Base-by-base conservation (phyloP, 495 filamentous ascomycete species). In the Neurospora sp. region DNA sequence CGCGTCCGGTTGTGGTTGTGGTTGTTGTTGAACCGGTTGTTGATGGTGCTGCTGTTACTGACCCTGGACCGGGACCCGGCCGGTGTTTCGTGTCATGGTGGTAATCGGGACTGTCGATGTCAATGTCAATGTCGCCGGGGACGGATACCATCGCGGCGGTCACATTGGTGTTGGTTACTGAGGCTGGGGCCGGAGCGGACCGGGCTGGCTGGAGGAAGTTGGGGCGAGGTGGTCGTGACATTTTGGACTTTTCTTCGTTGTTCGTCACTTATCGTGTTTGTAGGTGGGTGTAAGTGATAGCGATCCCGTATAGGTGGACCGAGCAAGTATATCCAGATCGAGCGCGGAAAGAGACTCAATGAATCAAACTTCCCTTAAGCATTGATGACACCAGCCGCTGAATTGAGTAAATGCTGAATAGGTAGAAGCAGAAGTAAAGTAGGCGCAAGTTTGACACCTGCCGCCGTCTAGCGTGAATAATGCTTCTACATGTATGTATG, bases 131-230 rank as follows among this genome's bases (percentile, higher is more conserved):
- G 23, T 66, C 54, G 54, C 54, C 6, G 54, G 54, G 39, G 70
- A 20, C 6, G 72, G 35, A 39, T 42, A 48, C 5, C 48, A 69
- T 66, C 12, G 69, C 69, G 4, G 38, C 75, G 5, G 16, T 46
- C 7, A 72, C 69, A n/a, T 72, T 75, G 54, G 74, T 69, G 69
- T 37, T 72, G 27, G 74, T 75, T 9, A 72, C 66, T 10, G 75
- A 71, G 4, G 73, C 72, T 3, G 76, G 70, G 18, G 72, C 70
- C 20, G 76, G 59, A 48, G 54, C 54, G 3, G 54, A 66, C 54
- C 54, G 54, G 27, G 54, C 54, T 66, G 54, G 27, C 3, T 35
- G 54, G 1, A 66, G 54, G 14, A 66, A 66, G 54, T 9, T 9
- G 27, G 27, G 54, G 14, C 54, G 54, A 1, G 54, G 35, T 35